phyloP scores from a whole-genome alignment of 768 basidiomycete genomes.

The Collybiopsis confluens region DNA sequence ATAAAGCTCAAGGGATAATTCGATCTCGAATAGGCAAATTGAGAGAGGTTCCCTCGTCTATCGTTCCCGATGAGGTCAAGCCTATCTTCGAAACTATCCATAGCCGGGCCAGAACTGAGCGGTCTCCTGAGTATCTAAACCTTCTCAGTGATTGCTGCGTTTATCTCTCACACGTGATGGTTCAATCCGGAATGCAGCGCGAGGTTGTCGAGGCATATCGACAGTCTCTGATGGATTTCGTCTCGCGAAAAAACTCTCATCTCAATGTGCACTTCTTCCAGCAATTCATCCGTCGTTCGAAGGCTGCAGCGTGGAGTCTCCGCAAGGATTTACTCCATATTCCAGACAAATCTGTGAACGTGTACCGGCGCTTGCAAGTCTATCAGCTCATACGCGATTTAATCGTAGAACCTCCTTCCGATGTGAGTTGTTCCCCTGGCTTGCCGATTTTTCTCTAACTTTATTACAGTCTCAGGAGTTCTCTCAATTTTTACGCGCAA shows the following conservation, averaged over 20 bases:
- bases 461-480: slow-evolving; percentile 38
- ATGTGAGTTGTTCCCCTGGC: slow-evolving; percentile 26
- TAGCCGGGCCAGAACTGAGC: slow-evolving; percentile 61
- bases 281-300: slow-evolving; percentile 69
- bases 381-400: slow-evolving; percentile 70
- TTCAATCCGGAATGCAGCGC: slow-evolving; percentile 38
- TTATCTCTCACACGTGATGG: slow-evolving; percentile 55
- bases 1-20: slow-evolving; percentile 82
- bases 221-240: slow-evolving; percentile 68
- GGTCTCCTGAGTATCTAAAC: slow-evolving; percentile 56
- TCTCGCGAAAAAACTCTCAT: slow-evolving; percentile 75
- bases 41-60: slow-evolving; percentile 57
- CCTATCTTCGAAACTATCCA: slow-evolving; percentile 64
- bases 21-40: slow-evolving; percentile 68
- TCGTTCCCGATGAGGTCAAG: slow-evolving; percentile 39
- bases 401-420: slow-evolving; percentile 45
- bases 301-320: slow-evolving; percentile 60
- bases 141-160: slow-evolving; percentile 67
- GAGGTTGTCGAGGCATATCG: slow-evolving; percentile 53
- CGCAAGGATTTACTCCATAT: slow-evolving; percentile 56
- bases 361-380: slow-evolving; percentile 71
- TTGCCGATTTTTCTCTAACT: slow-evolving; percentile 7
- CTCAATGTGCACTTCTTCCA: slow-evolving; percentile 73
- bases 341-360: slow-evolving; percentile 61
- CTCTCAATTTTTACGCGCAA: slow-evolving; percentile 41